A percentile compares a stretch with the other conserved stretches of the same genome.
phyloP scores from a whole-genome alignment of 2,329 filamentous ascomycete genomes.

The Colletotrichum australisinense region DNA sequence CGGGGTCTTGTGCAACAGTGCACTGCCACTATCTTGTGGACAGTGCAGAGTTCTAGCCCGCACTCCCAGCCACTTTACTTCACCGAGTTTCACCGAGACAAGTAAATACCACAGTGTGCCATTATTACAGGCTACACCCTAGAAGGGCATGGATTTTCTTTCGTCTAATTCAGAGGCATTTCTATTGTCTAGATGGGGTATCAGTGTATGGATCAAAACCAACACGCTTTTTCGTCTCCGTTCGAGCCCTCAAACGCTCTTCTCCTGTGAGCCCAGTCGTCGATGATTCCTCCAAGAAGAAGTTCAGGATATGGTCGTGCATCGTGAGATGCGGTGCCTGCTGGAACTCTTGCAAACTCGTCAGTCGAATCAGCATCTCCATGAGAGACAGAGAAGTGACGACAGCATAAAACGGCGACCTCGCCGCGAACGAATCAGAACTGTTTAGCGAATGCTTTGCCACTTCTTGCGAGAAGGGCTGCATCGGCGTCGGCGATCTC shows the following conservation, averaged over 20 bases:
- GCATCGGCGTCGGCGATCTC: conserved; percentile 3
- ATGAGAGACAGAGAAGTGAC: conserved; percentile 77
- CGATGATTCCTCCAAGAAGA: conserved; percentile 78
- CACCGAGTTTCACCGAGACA: not conserved
- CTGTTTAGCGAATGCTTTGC: conserved; percentile 30
- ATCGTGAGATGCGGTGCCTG: conserved; percentile 91
- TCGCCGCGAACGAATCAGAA: conserved; percentile 48
- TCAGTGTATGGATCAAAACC: conserved; percentile 69
- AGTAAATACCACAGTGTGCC: not conserved
- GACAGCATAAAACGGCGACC: conserved; percentile 63
- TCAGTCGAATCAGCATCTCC: conserved; percentile 88
- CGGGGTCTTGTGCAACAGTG: conserved; percentile 5
- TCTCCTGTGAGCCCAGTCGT: conserved; percentile 62
- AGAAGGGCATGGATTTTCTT: not conserved
- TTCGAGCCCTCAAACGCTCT: conserved; percentile 55
- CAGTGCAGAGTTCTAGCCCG: not conserved
- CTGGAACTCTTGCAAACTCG: conserved; percentile 91
- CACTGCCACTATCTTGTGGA: not conserved
- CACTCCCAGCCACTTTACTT: not conserved
- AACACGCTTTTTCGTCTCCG: conserved; percentile 59
- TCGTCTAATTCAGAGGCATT: not conserved
- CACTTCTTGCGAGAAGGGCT: conserved; percentile 13
- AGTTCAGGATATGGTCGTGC: conserved; percentile 87
- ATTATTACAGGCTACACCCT: not conserved
- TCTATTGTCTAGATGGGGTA: conserved; percentile 38